A percentile compares a stretch with the other conserved stretches of the same genome.
Conservation (phyloP, 768 basidiomycete genomes). For the Pleurotus salmoneostramineus region DNA sequence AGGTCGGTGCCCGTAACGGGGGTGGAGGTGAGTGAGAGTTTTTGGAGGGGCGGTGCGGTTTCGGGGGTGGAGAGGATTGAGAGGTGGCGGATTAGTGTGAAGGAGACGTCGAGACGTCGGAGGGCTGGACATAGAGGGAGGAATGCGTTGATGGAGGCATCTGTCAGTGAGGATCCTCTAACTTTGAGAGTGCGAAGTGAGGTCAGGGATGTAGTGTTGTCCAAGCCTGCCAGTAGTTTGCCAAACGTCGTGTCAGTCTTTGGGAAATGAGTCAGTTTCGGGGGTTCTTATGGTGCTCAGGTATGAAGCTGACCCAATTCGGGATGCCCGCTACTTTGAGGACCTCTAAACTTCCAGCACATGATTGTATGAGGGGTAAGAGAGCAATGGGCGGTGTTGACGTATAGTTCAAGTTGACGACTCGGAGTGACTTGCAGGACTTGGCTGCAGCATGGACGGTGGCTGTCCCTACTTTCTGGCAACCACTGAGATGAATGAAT, state of each 20-base stretch:
- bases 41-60: conserved; percentile 36
- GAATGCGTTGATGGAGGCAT: conserved; percentile 38
- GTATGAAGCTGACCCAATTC: conserved; percentile 46
- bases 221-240: conserved; percentile 33
- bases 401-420: conserved; percentile 61
- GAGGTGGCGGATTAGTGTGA: conserved; percentile 49
- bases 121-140: conserved; percentile 46
- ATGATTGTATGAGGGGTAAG: conserved; percentile 33
- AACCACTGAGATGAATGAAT: conserved; percentile 38
- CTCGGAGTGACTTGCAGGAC: conserved; percentile 37
- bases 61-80: conserved; percentile 10
- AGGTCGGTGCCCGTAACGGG: conserved; percentile 36
- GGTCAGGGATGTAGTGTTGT: conserved; percentile 25
- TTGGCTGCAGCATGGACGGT: conserved; percentile 40
- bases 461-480: conserved; percentile 49
- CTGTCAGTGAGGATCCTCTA: conserved; percentile 48
- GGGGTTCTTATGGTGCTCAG: neutral
- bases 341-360: conserved; percentile 35
- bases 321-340: conserved; percentile 61
- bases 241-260: conserved; percentile 57
- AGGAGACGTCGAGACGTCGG: conserved; percentile 58
- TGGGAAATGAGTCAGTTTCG: too few relatives aligned
- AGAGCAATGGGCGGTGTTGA: conserved; percentile 46
- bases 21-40: conserved; percentile 63
- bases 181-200: conserved; percentile 55